Conservation (phyloP, 352 stramenopile genomes). For the Phytophthora sansomeana region DNA sequence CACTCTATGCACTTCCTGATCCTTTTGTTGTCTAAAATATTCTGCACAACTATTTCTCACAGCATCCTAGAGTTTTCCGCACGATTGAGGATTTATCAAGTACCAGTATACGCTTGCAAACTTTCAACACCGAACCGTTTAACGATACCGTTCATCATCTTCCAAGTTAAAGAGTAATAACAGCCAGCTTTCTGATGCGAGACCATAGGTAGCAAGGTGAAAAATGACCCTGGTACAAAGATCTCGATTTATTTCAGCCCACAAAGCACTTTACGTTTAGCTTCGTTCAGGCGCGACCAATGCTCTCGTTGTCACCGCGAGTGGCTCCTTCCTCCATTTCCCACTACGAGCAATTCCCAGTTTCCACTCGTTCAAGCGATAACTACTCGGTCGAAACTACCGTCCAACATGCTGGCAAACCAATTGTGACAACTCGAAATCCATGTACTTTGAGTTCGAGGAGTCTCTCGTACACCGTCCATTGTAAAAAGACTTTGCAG, state of each 20-base stretch:
- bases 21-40: no score
- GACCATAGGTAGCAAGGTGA: slow-evolving; percentile 12
- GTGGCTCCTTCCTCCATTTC: neutral
- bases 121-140: no score
- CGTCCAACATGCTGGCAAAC: neutral
- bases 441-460: slow-evolving; percentile 33
- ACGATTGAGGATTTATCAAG: no score
- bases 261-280: neutral
- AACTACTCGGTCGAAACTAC: slow-evolving; percentile 16
- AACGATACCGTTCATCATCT: no score
- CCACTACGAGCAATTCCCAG: slow-evolving; percentile 13
- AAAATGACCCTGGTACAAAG: neutral
- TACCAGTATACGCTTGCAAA: no score
- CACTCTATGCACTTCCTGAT: no score
- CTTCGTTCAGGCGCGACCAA: neutral
- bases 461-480: slow-evolving; percentile 26
- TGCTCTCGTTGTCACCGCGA: slow-evolving; percentile 1
- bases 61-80: no score
- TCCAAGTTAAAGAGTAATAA: no score
- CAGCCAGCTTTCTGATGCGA: no score
- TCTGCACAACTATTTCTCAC: no score
- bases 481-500: slow-evolving; percentile 14
- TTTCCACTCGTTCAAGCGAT: slow-evolving; percentile 17
- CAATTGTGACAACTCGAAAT: neutral
- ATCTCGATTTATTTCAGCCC: no score